phyloP scores from a whole-genome alignment of 257 asterid genomes.

The Scutellaria minor region DNA sequence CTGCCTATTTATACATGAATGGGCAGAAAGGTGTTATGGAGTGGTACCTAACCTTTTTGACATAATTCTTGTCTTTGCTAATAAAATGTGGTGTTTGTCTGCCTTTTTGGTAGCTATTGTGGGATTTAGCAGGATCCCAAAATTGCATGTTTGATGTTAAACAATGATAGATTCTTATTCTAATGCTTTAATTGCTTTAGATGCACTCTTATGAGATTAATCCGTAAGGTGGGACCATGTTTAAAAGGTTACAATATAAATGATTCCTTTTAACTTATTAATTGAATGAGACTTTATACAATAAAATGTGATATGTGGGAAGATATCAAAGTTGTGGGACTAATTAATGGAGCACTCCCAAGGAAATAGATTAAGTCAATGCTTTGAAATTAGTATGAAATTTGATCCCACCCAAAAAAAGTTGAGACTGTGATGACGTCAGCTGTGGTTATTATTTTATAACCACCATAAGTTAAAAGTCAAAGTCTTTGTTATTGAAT shows the following conservation, averaged over 20 bases:
- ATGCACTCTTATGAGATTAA: too few species aligned
- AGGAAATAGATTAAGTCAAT: slow-evolving; percentile 45
- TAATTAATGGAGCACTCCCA: slow-evolving; percentile 43
- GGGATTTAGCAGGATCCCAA: slow-evolving; percentile 43
- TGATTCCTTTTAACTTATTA: too few species aligned
- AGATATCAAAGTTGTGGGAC: neutral
- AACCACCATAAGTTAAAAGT: slow-evolving; percentile 14
- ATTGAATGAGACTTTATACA: too few species aligned
- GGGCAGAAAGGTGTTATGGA: slow-evolving; percentile 28
- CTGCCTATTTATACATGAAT: slow-evolving; percentile 44
- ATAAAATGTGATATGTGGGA: too few species aligned
- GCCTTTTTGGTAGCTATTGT: slow-evolving; percentile 29
- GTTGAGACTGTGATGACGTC: neutral
- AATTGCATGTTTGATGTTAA: slow-evolving; percentile 35
- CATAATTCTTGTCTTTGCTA: too few species aligned
- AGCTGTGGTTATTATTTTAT: slow-evolving; percentile 8
- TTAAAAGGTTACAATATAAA: too few species aligned
- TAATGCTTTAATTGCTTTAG: neutral
- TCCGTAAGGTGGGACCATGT: too few species aligned
- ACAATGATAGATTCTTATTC: slow-evolving; percentile 31
- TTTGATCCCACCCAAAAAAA: slow-evolving; percentile 28
- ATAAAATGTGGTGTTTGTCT: too few species aligned
- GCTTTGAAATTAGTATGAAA: slow-evolving; percentile 21
- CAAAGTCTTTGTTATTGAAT: neutral
- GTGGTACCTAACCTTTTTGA: slow-evolving; percentile 39